Evolutionary conservation across 192 early-diverging fungal genomes (phyloP).

Genomic region (Podila epicladia): DNA sequence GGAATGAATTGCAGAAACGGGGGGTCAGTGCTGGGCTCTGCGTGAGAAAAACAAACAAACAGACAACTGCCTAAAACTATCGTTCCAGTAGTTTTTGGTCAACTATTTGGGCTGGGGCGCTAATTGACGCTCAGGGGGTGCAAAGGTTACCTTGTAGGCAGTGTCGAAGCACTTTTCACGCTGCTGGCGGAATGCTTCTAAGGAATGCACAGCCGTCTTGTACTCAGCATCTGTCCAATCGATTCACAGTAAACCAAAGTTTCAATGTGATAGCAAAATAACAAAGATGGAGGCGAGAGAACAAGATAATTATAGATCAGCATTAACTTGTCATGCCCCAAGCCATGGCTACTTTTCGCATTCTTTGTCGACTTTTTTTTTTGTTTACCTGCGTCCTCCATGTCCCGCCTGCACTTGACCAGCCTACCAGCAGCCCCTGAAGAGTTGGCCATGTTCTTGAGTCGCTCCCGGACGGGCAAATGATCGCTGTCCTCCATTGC

Average conservation of each 20-base stretch:
- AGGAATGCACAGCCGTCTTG: slow-evolving; percentile 42
- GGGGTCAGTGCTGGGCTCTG: too few relatives aligned
- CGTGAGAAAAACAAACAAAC: too few relatives aligned
- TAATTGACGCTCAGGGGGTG: too few relatives aligned
- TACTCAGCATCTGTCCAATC: slow-evolving; percentile 35
- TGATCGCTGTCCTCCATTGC: slow-evolving; percentile 39
- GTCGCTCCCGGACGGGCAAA: slow-evolving; percentile 37
- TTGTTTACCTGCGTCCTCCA: slow-evolving; percentile 45
- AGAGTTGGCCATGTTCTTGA: slow-evolving; percentile 41
- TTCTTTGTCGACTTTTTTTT: neutral
- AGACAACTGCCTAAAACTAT: too few relatives aligned
- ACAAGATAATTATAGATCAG: slow-evolving; percentile 13
- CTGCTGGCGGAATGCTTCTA: slow-evolving; percentile 32
- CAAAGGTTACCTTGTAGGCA: slow-evolving; percentile 17
- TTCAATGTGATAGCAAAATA: neutral
- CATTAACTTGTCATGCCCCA: neutral
- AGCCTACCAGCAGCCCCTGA: slow-evolving; percentile 41
- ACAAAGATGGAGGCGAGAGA: slow-evolving; percentile 7
- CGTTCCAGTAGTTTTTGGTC: too few relatives aligned
- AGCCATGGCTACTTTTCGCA: neutral
- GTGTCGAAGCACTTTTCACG: slow-evolving; percentile 30
- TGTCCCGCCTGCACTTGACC: slow-evolving; percentile 41
- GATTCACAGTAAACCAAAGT: too few relatives aligned
- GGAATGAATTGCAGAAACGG: neutral
- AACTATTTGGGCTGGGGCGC: too few relatives aligned